Evolutionary conservation across 2,329 filamentous ascomycete species (phyloP), one percentile per base, ranked within the genome.

Genomic region (Exophiala alcalophila): DNA sequence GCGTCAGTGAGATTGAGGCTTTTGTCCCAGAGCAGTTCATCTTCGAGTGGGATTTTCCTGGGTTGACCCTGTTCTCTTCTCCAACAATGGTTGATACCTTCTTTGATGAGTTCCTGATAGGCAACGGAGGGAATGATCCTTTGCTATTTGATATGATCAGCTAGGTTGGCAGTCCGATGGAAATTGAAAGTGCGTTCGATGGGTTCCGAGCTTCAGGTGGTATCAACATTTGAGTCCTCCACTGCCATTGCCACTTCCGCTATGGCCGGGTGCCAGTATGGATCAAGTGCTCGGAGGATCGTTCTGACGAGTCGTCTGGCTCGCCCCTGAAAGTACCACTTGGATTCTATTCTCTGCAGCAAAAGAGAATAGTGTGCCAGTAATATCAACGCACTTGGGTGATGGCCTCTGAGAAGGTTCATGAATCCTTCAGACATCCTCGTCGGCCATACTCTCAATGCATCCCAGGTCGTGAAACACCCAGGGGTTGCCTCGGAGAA

Each of bases 11-110:
- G 33, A 65, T 77, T 21, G 71, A 77, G 39, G 69, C 67, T 6
- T 78, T 77, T 58, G 66, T 74, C 1, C 74, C 74, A 0, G 70
- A 71, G 48, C 71, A 78, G 43, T 78, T 78, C 47, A 67, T 76
- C 0, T 71, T 75, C n/a, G 74, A 77, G 44, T 78, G 73, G 74
- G 73, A 76, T 46, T 78, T 78, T 47, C 74, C 74, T 0, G 74
- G 73, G 0, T 53, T 78, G 24, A 75, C 71, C 62, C 40, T 78
- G 28, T 70, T 71, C 53, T 72, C 72, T 54, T 65, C 71, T 28
- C 69, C 70, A 1, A 61, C 66, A 8, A 65, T 64, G 4, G 72
- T 69, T 65, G 69, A 73, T 40, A 66, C 70, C 47, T 60, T 71
- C 45, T 72, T 74, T 44, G 65, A 68, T 3, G 66, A 73, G 43